These are phyloP conservation scores for Solanum paucissectum DNA, from an alignment of 257 asterid species.

Conservation along the genomic window DNA sequence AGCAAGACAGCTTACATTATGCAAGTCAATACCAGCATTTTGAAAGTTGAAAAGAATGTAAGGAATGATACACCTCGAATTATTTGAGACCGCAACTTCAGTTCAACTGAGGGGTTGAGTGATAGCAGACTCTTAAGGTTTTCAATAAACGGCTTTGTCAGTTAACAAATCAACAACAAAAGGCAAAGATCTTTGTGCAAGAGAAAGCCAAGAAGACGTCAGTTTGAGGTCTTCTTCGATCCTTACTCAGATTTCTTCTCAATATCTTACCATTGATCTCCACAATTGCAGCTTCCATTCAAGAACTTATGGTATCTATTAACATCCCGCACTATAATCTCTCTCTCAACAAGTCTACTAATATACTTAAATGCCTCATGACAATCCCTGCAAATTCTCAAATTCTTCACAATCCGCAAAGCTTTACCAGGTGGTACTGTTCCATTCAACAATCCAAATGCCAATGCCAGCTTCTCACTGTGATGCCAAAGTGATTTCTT, in stretches of 20 bases:
- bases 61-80: conserved; percentile 28
- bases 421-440: conserved; percentile 58
- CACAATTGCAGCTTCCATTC: conserved; percentile 57
- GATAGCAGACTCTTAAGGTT: background rate
- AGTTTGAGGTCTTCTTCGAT: background rate
- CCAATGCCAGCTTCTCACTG: conserved; percentile 67
- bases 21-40: conserved; percentile 22
- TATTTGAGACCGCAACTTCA: background rate
- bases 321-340: conserved; percentile 63
- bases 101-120: background rate
- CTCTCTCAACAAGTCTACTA: conserved; percentile 37
- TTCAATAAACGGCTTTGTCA: background rate
- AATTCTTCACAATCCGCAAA: conserved; percentile 53
- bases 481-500: conserved; percentile 46
- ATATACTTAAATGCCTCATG: conserved; percentile 56
- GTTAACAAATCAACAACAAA: background rate
- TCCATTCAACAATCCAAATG: conserved; percentile 56
- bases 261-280: conserved; percentile 22
- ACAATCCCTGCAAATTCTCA: conserved; percentile 68
- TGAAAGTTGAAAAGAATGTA: conserved; percentile 29
- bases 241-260: background rate
- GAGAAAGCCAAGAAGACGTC: background rate
- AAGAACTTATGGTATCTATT: conserved; percentile 63
- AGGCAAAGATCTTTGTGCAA: background rate
- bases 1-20: conserved; percentile 9